Percentiles rank a stretch among this genome's conserved stretches.
Conservation (phyloP, 2,329 filamentous ascomycete genomes). For the Acephala macrosclerotiorum region DNA sequence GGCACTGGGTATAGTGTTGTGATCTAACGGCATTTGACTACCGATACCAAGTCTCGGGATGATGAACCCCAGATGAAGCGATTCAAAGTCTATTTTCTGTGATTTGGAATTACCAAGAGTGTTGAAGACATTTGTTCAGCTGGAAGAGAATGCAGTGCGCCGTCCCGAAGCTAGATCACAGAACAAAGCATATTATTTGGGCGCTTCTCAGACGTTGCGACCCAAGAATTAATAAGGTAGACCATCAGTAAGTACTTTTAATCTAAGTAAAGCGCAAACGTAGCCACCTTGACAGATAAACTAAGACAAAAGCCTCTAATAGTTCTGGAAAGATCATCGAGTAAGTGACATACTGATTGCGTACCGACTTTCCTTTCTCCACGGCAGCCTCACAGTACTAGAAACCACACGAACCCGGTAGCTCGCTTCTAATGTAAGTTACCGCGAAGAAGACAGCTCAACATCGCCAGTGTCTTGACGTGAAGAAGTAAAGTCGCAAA, state of each 20-base stretch:
- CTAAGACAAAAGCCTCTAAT: conserved; percentile 15
- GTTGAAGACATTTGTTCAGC: not conserved
- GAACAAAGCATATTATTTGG: not conserved
- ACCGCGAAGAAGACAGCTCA: conserved; percentile 7
- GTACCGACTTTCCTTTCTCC: not conserved
- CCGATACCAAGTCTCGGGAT: conserved; percentile 3
- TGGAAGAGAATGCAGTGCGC: not conserved
- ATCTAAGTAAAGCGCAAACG: not conserved
- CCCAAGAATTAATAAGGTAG: not conserved
- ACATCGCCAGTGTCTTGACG: not conserved
- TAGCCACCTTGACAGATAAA: conserved; percentile 5
- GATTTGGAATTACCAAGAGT: not conserved
- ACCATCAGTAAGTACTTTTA: conserved; percentile 11
- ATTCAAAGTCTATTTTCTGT: not conserved
- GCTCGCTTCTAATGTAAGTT: conserved; percentile 29
- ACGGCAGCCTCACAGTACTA: conserved; percentile 16
- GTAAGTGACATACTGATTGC: conserved; percentile 9
- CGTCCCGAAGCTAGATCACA: not conserved
- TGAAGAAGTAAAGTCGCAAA: not conserved
- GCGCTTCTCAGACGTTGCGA: not conserved
- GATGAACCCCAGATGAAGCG: not conserved
- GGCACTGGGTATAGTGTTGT: not conserved
- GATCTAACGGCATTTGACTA: not conserved
- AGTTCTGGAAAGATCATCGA: conserved; percentile 22
- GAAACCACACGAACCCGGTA: conserved; percentile 25